phyloP scores from a whole-genome alignment of 805 yeast species.

The Starmerella scarabaei region DNA sequence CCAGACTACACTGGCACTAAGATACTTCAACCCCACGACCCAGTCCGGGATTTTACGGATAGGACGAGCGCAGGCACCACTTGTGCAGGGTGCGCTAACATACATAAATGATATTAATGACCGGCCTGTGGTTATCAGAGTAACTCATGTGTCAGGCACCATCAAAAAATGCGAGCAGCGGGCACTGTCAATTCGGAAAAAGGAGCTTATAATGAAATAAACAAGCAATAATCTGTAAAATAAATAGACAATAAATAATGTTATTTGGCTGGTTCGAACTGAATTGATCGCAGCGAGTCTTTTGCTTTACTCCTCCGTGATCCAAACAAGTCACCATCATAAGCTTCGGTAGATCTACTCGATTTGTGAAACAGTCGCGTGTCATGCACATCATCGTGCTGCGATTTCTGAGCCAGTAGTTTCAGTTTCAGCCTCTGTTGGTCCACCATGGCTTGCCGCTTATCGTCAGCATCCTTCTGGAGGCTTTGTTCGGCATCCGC shows the following conservation, averaged over 20 bases:
- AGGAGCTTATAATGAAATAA: not conserved
- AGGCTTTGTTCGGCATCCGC: not conserved
- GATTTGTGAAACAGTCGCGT: constrained; percentile 43
- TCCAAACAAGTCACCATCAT: constrained; percentile 44
- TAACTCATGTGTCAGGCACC: constrained; percentile 70
- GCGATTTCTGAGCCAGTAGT: constrained; percentile 20
- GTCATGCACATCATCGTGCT: constrained; percentile 37
- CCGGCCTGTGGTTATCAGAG: constrained; percentile 40
- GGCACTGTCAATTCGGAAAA: constrained; percentile 35
- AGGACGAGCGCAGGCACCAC: constrained; percentile 47
- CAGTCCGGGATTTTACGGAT: constrained; percentile 77
- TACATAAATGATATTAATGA: constrained; percentile 36
- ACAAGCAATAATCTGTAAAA: not conserved
- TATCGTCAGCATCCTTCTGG: constrained; percentile 48
- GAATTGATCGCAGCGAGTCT: not conserved
- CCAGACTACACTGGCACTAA: constrained; percentile 46
- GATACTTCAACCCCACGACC: constrained; percentile 70
- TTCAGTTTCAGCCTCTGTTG: constrained; percentile 35
- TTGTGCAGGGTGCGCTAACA: constrained; percentile 53
- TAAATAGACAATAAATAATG: too few species aligned
- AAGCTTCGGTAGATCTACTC: constrained; percentile 34
- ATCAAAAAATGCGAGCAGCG: constrained; percentile 69
- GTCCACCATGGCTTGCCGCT: not conserved
- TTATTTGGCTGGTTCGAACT: not conserved
- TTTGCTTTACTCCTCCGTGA: not conserved